Percentiles rank a stretch among this genome's conserved stretches.
These are phyloP conservation scores for Suaeda aralocaspica DNA, from an alignment of 148 eudicot genomes.

Conservation along the genomic window DNA sequence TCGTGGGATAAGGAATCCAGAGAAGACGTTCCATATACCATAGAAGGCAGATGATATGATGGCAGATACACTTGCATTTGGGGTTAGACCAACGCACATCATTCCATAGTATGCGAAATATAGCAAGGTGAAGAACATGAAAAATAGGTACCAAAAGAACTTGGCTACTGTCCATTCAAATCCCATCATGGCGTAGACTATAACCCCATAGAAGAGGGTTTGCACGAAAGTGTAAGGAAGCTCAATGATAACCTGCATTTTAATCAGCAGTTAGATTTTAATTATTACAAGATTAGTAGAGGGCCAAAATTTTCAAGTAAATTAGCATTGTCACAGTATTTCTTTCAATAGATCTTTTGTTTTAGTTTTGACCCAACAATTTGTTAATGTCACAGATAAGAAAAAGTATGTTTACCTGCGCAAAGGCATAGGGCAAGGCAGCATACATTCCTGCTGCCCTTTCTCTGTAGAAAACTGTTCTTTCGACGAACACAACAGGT, in stretches of 20 bases:
- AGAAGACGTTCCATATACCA: constrained; percentile 42
- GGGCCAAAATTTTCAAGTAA: too few species aligned
- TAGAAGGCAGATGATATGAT: constrained; percentile 58
- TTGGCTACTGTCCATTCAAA: constrained; percentile 53
- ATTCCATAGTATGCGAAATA: constrained; percentile 67
- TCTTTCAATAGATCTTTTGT: too few species aligned
- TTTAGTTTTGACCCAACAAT: neutral
- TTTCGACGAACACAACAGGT: constrained; percentile 56
- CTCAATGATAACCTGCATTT: constrained; percentile 52
- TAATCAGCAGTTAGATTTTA: neutral
- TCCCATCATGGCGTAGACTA: constrained; percentile 60
- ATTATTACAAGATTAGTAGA: neutral
- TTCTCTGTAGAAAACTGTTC: constrained; percentile 69
- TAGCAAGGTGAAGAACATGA: constrained; percentile 62
- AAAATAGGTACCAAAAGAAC: constrained; percentile 55
- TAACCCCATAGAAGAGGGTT: constrained; percentile 41
- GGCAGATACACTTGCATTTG: constrained; percentile 51
- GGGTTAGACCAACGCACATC: constrained; percentile 69
- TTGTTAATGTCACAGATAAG: neutral
- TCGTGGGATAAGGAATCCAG: constrained; percentile 45
- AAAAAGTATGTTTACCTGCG: constrained; percentile 37
- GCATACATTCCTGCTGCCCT: constrained; percentile 73
- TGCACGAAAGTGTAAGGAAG: constrained; percentile 54
- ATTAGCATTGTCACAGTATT: too few species aligned
- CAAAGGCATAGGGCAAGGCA: constrained; percentile 64